These are phyloP conservation scores for Seiridium unicorne DNA, from an alignment of 2,329 filamentous ascomycete genomes.

Conservation along the genomic window DNA sequence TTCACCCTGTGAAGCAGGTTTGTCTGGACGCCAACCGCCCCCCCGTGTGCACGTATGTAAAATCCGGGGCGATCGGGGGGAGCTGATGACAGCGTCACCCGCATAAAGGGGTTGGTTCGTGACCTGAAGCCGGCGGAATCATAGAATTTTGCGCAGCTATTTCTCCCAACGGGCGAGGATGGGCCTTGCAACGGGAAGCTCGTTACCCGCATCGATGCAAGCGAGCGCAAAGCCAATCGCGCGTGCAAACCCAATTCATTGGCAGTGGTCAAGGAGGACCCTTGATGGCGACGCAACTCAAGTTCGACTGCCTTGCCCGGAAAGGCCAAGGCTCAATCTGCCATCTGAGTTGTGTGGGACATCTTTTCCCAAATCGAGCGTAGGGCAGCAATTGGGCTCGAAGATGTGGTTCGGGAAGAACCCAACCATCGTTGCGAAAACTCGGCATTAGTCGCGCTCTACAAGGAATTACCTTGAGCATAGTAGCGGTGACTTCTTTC, in stretches of 20 bases:
- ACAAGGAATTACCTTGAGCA: slow-evolving; percentile 22
- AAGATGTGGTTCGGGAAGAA: not conserved
- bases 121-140: not conserved
- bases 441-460: slow-evolving; percentile 9
- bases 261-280: slow-evolving; percentile 9
- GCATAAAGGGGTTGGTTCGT: slow-evolving; percentile 6
- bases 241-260: slow-evolving; percentile 2
- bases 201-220: not conserved
- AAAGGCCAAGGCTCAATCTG: not conserved
- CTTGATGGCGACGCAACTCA: slow-evolving; percentile 6
- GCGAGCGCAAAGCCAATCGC: not conserved
- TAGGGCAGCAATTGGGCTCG: slow-evolving; percentile 8
- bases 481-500: slow-evolving; percentile 27
- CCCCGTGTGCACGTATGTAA: not conserved
- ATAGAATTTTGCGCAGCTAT: not conserved
- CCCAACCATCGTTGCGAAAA: slow-evolving; percentile 5
- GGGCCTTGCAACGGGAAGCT: slow-evolving; percentile 3
- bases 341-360: slow-evolving; percentile 1
- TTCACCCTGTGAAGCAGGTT: not conserved
- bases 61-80: slow-evolving; percentile 2
- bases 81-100: not conserved
- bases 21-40: slow-evolving; percentile 4
- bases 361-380: slow-evolving; percentile 6
- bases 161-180: slow-evolving; percentile 7
- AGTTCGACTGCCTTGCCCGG: not conserved